A percentile compares a stretch with the other conserved stretches of the same genome.
phyloP scores from a whole-genome alignment of 106 monocot species.

The Platanthera zijinensis region DNA sequence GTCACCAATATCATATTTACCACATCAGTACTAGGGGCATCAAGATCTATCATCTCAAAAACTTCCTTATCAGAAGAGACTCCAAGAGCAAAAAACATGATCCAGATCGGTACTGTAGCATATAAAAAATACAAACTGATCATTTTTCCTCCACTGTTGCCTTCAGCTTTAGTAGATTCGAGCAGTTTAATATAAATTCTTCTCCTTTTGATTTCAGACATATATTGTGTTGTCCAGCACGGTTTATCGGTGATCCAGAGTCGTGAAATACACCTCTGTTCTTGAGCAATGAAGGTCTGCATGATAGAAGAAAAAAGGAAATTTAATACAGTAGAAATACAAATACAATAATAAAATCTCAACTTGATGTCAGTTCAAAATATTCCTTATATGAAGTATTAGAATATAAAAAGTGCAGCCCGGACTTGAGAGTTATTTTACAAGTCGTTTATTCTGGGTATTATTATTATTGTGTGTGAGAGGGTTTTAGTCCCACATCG shows the following conservation, averaged over 20 bases:
- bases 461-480: no score
- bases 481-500: no score
- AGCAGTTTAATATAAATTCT: slow-evolving; percentile 59
- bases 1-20: slow-evolving; percentile 58
- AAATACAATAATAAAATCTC: background rate
- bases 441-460: no score
- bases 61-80: slow-evolving; percentile 81
- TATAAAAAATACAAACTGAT: slow-evolving; percentile 61
- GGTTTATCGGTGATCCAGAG: slow-evolving; percentile 74
- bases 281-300: slow-evolving; percentile 88
- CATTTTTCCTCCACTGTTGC: slow-evolving; percentile 31
- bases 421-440: no score
- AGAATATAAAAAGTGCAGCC: no score
- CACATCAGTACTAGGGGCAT: slow-evolving; percentile 31
- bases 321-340: background rate
- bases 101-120: slow-evolving; percentile 69
- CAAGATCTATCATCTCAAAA: slow-evolving; percentile 75
- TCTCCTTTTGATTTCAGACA: slow-evolving; percentile 41
- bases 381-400: background rate
- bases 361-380: background rate
- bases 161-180: slow-evolving; percentile 40
- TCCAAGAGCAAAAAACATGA: slow-evolving; percentile 92
- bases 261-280: slow-evolving; percentile 60
- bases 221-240: slow-evolving; percentile 45
- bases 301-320: slow-evolving; percentile 4